Evolutionary conservation across 164 flowering plant species (phyloP).

Genomic region (Euptelea pleiosperma): DNA sequence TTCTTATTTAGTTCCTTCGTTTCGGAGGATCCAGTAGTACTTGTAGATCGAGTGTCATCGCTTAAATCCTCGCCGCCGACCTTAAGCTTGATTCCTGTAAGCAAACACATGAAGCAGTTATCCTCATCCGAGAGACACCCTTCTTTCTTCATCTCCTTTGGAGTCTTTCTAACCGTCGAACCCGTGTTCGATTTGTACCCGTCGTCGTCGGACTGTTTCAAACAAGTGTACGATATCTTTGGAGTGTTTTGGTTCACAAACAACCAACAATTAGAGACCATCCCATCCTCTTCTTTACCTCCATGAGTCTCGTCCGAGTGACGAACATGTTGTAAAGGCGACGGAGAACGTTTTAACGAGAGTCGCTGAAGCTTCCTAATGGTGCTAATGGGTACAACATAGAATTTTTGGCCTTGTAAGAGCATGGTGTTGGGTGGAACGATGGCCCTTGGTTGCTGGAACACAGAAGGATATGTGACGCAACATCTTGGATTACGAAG

Average conservation of each 20-base stretch:
- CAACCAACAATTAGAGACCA: conserved; percentile 21
- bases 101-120: conserved; percentile 25
- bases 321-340: neutral
- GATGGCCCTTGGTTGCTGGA: conserved; percentile 49
- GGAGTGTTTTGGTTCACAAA: conserved; percentile 15
- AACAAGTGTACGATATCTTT: conserved; percentile 3
- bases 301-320: no score
- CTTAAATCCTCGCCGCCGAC: neutral
- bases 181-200: neutral
- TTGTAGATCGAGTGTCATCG: neutral
- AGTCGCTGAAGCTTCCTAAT: conserved; percentile 41
- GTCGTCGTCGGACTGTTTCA: conserved; percentile 11
- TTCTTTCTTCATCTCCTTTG: conserved; percentile 8
- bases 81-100: conserved; percentile 12
- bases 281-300: conserved; percentile 5
- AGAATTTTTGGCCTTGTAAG: conserved; percentile 47
- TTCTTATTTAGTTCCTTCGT: conserved; percentile 10
- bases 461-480: conserved; percentile 48
- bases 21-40: conserved; percentile 17
- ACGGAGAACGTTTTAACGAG: conserved; percentile 17
- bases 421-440: conserved; percentile 46
- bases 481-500: conserved; percentile 52
- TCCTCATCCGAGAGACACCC: conserved; percentile 10
- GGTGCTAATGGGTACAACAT: conserved; percentile 53
- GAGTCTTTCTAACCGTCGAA: neutral